Conservation (phyloP, 2,329 filamentous ascomycete species). For the Colletotrichum navitas region DNA sequence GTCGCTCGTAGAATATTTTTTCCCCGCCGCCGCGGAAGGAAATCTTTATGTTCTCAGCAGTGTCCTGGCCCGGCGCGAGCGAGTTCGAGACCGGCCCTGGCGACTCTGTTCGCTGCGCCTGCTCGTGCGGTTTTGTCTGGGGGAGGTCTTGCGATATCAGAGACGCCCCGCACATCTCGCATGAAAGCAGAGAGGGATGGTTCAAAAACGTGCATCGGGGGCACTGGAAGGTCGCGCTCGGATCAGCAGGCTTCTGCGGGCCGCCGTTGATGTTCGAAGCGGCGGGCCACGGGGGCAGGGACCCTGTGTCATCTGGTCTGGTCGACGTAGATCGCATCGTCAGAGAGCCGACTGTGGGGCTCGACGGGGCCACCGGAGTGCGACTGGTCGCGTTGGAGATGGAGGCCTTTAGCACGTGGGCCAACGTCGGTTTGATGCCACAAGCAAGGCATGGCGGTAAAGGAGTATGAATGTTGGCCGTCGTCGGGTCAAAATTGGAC, state of each 20-base stretch:
- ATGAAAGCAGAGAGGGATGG: conserved; percentile 85
- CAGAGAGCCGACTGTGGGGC: conserved; percentile 45
- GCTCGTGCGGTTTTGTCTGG: conserved; percentile 53
- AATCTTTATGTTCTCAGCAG: conserved; percentile 84
- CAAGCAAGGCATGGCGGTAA: conserved; percentile 91
- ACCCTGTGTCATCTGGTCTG: conserved; percentile 24
- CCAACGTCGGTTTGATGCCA: conserved; percentile 89
- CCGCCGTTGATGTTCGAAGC: conserved; percentile 41
- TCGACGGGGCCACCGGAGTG: conserved; percentile 45
- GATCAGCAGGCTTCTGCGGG: conserved; percentile 46
- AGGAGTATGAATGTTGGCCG: conserved; percentile 82
- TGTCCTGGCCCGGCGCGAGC: conserved; percentile 61
- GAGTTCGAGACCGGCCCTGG: conserved; percentile 77
- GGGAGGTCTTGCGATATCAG: conserved; percentile 68
- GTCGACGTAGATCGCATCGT: conserved; percentile 25
- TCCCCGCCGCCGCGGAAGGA: conserved; percentile 93
- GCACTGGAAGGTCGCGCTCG: conserved; percentile 70
- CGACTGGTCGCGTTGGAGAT: conserved; percentile 80
- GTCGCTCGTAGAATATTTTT: conserved; percentile 87
- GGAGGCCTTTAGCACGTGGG: conserved; percentile 86
- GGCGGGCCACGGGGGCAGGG: conserved; percentile 38
- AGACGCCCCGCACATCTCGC: conserved; percentile 91
- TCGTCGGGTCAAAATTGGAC: conserved; percentile 89
- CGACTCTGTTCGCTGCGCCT: conserved; percentile 72
- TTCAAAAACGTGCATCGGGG: conserved; percentile 95